phyloP scores from a whole-genome alignment of 208 protist species.

The Leishmania mexicana region DNA sequence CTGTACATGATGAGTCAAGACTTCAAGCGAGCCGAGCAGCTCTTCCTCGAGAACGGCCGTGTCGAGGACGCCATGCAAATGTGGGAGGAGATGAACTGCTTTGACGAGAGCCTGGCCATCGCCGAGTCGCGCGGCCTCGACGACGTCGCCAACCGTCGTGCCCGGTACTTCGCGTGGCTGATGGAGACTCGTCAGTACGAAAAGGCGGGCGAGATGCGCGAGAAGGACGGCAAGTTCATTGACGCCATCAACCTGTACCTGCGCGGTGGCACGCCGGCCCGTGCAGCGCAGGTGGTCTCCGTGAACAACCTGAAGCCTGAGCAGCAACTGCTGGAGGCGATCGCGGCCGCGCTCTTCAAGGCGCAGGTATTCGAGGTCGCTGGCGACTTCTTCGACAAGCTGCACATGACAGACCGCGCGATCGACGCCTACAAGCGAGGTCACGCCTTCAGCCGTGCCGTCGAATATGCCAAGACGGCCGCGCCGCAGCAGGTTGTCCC shows the following conservation, averaged over 20 bases:
- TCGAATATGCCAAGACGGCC: conserved; percentile 89
- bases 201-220: conserved; percentile 94
- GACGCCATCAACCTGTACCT: conserved; percentile 98
- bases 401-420: conserved; percentile 92
- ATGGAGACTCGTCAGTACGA: conserved; percentile 96
- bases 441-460: conserved; percentile 92
- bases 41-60: conserved; percentile 95
- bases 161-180: conserved; percentile 95
- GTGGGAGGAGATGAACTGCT: conserved; percentile 96
- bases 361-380: conserved; percentile 95
- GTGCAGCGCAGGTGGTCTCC: conserved; percentile 93
- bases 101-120: conserved; percentile 92
- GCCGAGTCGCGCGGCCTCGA: conserved; percentile 84
- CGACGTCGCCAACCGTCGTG: conserved; percentile 84
- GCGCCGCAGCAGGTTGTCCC: conserved; percentile 81
- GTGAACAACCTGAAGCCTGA: conserved; percentile 81
- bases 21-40: conserved; percentile 92
- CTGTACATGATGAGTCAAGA: conserved; percentile 92
- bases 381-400: conserved; percentile 96
- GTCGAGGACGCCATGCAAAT: conserved; percentile 95
- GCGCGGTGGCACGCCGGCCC: conserved; percentile 92
- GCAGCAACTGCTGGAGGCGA: conserved; percentile 93
- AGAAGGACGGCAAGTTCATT: conserved; percentile 94
- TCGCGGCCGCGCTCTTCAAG: conserved; percentile 93
- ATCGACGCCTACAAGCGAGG: conserved; percentile 95